phyloP scores from a whole-genome alignment of 2,329 filamentous ascomycete species.

The Venturiaceae sp. region DNA sequence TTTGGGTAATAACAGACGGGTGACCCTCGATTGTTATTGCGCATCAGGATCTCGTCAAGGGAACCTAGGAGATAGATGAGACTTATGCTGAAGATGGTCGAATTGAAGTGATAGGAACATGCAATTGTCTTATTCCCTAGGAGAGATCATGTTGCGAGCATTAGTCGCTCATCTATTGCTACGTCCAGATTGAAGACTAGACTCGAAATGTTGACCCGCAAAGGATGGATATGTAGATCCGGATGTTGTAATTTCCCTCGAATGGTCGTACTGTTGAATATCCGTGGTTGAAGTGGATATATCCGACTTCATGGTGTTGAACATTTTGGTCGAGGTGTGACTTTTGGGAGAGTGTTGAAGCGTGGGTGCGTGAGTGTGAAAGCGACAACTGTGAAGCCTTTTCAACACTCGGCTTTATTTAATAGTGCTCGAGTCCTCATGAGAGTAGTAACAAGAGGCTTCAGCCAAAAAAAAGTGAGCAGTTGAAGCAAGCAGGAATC shows the following conservation, averaged over 20 bases:
- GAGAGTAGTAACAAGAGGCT: no score
- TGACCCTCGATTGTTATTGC: not conserved
- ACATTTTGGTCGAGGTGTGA: not conserved
- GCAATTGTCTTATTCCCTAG: no score
- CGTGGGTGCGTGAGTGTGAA: no score
- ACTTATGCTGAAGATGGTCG: not conserved
- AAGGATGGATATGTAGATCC: no score
- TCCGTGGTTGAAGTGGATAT: not conserved
- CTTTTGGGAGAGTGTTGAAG: not conserved
- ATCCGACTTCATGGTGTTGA: not conserved
- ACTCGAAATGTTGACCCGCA: not conserved
- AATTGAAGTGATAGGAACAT: not conserved
- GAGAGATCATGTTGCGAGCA: not conserved
- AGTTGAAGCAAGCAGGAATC: no score
- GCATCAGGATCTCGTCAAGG: not conserved
- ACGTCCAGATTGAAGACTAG: not conserved
- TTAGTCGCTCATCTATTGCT: not conserved
- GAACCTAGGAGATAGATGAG: not conserved
- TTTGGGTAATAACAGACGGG: not conserved
- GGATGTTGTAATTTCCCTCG: not conserved
- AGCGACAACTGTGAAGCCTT: no score
- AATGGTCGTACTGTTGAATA: not conserved
- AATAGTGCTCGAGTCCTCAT: no score
- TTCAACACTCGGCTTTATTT: no score
- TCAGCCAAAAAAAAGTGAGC: no score